phyloP scores from a whole-genome alignment of 179 eudicot genomes.

The Heliamphora pulchella region DNA sequence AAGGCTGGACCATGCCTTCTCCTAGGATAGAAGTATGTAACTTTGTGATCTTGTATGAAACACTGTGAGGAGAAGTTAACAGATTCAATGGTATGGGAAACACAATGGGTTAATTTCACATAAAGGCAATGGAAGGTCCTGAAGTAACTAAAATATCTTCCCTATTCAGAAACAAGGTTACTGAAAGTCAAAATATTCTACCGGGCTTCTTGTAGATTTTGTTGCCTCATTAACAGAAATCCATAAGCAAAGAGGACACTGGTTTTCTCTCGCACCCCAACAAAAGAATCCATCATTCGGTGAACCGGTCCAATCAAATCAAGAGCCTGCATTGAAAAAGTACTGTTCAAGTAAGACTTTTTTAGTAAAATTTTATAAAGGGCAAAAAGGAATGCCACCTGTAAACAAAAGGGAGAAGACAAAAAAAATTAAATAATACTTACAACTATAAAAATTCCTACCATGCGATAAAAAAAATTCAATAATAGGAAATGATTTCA shows the following conservation, averaged over 20 bases:
- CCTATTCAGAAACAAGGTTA: slow-evolving; percentile 5
- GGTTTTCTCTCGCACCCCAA: slow-evolving; percentile 89
- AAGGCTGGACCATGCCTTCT: neutral
- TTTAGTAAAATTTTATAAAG: no score
- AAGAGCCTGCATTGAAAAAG: slow-evolving; percentile 52
- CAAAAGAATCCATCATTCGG: slow-evolving; percentile 71
- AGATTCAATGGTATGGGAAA: slow-evolving; percentile 3
- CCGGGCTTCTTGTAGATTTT: slow-evolving; percentile 96
- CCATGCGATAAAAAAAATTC: neutral
- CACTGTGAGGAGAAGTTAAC: neutral
- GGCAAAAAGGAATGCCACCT: no score
- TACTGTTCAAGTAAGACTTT: neutral
- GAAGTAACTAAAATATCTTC: neutral
- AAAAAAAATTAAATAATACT: neutral
- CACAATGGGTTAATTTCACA: neutral
- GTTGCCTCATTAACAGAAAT: slow-evolving; percentile 84
- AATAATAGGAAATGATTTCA: slow-evolving; percentile 21
- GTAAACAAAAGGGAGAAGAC: no score
- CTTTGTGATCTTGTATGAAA: neutral
- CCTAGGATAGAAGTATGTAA: neutral
- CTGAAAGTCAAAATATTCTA: slow-evolving; percentile 22
- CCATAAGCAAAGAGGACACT: slow-evolving; percentile 85
- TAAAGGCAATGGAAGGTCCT: neutral
- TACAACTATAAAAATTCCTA: neutral
- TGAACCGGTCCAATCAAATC: slow-evolving; percentile 87